Base-by-base conservation (phyloP, 129 eudicot genomes). In the Flaveria brownii region DNA sequence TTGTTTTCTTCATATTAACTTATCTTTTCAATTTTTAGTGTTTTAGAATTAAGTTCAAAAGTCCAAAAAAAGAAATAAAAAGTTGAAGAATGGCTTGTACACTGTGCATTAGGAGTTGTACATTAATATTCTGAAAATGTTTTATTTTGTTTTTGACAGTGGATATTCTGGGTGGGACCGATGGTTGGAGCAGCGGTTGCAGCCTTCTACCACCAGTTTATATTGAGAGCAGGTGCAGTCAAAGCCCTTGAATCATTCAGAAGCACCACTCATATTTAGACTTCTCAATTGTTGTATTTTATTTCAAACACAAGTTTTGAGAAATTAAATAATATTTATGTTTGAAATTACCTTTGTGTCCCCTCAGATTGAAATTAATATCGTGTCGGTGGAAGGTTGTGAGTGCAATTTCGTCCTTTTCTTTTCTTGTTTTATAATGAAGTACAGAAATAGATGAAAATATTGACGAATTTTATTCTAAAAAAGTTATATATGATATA, bases 141-240 rank as follows among this genome's bases (percentile, higher is more conserved):
- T 26, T 26, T 26, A 2, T 18, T 28, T 28, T 26, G 9, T 6
- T 62, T 70, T 55, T 56, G 75, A 72, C 84, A 90, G 96, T 87
- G 96, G 92, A 80, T 90, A 42, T 90, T 90, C 73, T 91, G 93
- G 93, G 97, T 86, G 9, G 97, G 97, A 76, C 97, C 97, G 70
- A 81, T 91, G 14, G 69, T 85, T 50, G 96, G 96, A 17, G 91
- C 97, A 62, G 88, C 95, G 50, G 77, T 86, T 9, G 97, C 97
- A 54, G 97, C 97, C 10, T 86, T 91, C 90, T 91, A 91, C 81
- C 97, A 91, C 67, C 88, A 91, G 54, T 86, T 88, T 60, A 87
- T 91, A 41, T 73, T 91, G 81, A 83, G 88, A 79, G 92, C 89
- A 0, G 97, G 93, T 41, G 91, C 91, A 1, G 83, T 51, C 12